Conservation (phyloP, 192 early-diverging fungal species). For the Rhizophagus sp. region DNA sequence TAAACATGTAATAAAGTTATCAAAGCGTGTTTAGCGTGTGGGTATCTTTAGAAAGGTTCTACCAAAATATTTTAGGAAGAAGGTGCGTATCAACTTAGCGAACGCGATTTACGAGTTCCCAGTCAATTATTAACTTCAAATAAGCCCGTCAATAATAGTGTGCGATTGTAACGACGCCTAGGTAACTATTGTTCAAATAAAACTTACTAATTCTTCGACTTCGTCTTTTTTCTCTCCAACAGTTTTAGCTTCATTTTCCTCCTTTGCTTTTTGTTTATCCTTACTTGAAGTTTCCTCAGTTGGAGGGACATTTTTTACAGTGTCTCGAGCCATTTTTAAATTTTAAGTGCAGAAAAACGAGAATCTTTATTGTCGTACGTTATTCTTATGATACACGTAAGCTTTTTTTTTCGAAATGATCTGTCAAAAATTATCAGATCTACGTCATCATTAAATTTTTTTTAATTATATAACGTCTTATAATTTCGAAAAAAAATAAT, state of each 20-base stretch:
- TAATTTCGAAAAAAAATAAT: slow-evolving; percentile 14
- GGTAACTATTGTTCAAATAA: background rate
- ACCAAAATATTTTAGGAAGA: background rate
- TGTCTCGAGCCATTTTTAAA: slow-evolving; percentile 22
- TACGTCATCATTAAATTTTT: background rate
- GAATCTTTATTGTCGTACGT: background rate
- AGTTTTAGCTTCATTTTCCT: slow-evolving; percentile 1
- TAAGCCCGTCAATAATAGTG: background rate
- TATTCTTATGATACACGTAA: background rate
- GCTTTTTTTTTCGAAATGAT: background rate
- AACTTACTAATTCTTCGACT: slow-evolving; percentile 30
- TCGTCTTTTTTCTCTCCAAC: slow-evolving; percentile 32
- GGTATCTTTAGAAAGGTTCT: slow-evolving; percentile 8
- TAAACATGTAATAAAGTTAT: slow-evolving; percentile 17
- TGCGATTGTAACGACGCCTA: background rate
- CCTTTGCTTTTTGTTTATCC: slow-evolving; percentile 24
- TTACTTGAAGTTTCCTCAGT: slow-evolving; percentile 12
- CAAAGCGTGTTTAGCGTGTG: slow-evolving; percentile 5
- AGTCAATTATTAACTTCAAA: background rate
- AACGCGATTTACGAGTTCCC: background rate
- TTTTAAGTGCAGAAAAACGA: background rate
- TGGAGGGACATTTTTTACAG: background rate
- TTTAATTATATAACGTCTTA: background rate
- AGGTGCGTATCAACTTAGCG: background rate
- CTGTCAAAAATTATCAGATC: background rate